These are phyloP conservation scores for Glebionis coronaria DNA, from an alignment of 129 eudicot genomes.

Conservation along the genomic window DNA sequence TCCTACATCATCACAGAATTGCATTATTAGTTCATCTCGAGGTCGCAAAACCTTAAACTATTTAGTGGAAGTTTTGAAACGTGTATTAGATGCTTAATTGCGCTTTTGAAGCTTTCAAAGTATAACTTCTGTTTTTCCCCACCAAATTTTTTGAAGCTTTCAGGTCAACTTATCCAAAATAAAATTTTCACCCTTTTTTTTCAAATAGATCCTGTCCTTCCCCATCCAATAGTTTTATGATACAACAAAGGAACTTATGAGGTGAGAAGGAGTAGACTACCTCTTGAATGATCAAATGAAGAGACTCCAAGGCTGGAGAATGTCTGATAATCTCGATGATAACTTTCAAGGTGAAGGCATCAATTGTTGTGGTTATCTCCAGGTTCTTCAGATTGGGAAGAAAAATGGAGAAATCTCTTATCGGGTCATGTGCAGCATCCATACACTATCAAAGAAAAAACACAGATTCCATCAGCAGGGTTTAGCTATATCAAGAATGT, in stretches of 20 bases:
- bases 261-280: conserved; percentile 5
- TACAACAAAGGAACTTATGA: neutral
- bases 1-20: no score
- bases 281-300: conserved; percentile 16
- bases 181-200: neutral
- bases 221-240: neutral
- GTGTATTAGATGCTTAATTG: no score
- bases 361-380: neutral
- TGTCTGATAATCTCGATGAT: conserved; percentile 6
- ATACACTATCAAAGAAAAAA: neutral
- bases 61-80: no score
- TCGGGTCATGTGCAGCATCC: neutral
- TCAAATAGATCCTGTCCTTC: neutral
- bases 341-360: neutral
- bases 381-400: conserved; percentile 22
- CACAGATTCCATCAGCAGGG: neutral
- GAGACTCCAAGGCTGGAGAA: conserved; percentile 14
- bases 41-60: no score
- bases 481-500: neutral
- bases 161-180: neutral
- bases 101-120: no score
- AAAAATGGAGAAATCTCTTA: neutral
- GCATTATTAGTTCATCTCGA: no score
- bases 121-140: no score
- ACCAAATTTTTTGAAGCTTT: no score